Conservation (phyloP, 139 green algal species). For the Dunaliella primolecta region DNA sequence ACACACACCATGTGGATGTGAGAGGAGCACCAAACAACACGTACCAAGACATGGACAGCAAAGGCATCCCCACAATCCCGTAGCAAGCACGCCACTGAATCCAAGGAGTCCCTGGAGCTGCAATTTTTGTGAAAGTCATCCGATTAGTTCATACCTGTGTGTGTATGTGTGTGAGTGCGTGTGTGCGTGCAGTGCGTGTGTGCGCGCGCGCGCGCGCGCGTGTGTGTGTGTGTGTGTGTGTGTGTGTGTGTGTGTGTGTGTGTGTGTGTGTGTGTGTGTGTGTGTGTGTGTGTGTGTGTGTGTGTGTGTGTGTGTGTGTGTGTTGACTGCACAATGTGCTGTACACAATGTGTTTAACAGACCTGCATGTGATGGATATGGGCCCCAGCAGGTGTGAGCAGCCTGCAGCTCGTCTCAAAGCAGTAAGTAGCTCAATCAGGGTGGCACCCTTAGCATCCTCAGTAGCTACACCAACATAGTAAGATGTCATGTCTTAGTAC, state of each 20-base stretch:
- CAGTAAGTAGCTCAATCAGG: not conserved
- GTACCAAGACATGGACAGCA: not conserved
- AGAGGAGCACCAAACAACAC: too few species aligned
- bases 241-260: not conserved
- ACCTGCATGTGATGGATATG: constrained; percentile 10
- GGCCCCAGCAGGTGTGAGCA: not conserved
- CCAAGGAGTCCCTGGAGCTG: not conserved
- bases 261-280: not conserved
- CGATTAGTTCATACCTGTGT: too few species aligned
- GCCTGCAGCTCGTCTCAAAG: not conserved
- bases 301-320: not conserved
- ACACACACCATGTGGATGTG: too few species aligned
- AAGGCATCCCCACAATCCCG: not conserved
- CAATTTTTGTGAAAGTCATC: too few species aligned
- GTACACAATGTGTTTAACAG: too few species aligned
- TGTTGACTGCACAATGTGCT: not conserved
- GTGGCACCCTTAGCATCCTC: not conserved
- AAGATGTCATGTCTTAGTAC: too few species aligned
- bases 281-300: not conserved
- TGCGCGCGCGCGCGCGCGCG: too few species aligned
- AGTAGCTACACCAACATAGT: not conserved
- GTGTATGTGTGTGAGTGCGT: not conserved
- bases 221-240: not conserved
- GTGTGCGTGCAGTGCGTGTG: not conserved
- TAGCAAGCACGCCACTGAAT: not conserved